Evolutionary conservation across 2,329 filamentous ascomycete genomes (phyloP).

Genomic region (Leptographium flavum): DNA sequence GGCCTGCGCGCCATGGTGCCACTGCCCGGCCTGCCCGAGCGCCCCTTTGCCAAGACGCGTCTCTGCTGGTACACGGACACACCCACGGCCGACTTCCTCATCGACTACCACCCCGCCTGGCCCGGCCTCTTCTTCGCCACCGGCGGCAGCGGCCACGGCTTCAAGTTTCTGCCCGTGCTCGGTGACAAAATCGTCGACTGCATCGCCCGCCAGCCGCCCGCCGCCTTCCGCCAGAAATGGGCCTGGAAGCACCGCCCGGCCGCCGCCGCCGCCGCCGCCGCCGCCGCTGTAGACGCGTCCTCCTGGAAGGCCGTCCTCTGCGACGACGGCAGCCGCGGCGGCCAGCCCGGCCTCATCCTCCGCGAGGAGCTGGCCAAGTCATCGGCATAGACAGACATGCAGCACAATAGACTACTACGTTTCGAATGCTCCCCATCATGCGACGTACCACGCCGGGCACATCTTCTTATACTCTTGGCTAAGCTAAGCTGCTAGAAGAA

Average conservation of each 20-base stretch:
- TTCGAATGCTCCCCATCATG: not conserved
- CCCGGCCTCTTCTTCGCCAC: constrained; percentile 45
- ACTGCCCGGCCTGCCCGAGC: constrained; percentile 33
- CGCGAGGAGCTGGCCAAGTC: constrained; percentile 24
- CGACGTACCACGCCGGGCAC: not conserved
- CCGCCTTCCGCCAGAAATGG: constrained; percentile 43
- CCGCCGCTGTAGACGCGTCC: no score
- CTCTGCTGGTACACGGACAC: constrained; percentile 71
- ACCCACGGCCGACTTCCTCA: constrained; percentile 54
- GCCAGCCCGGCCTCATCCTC: constrained; percentile 29
- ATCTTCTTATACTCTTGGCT: not conserved
- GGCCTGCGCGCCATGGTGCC: constrained; percentile 50
- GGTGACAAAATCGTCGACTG: constrained; percentile 47
- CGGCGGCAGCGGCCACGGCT: constrained; percentile 50
- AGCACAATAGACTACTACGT: not conserved
- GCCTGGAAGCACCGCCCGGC: constrained; percentile 42
- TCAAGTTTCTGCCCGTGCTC: constrained; percentile 55
- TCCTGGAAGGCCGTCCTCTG: constrained; percentile 28
- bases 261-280: constrained; percentile 7
- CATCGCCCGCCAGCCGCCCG: constrained; percentile 28
- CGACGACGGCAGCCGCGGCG: constrained; percentile 39
- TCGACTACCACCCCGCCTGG: constrained; percentile 53
- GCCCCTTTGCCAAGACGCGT: constrained; percentile 47
- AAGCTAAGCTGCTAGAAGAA: not conserved
- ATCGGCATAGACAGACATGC: not conserved